Evolutionary conservation across 1,284 basidiomycete genomes (phyloP).

Genomic region (Cerrena zonata): DNA sequence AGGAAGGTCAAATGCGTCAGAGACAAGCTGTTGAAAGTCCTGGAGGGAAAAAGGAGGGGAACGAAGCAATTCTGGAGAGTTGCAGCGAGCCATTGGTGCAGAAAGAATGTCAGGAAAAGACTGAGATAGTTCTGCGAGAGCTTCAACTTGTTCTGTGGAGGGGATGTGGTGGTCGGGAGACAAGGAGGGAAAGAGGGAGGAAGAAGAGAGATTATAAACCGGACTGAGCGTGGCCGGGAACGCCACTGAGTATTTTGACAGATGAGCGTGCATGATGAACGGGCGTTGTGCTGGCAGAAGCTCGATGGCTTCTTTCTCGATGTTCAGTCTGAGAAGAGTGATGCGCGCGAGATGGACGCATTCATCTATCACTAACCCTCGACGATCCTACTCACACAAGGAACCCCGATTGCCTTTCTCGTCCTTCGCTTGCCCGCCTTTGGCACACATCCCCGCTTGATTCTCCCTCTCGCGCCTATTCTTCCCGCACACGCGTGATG

Average conservation of each 20-base stretch:
- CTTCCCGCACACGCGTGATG: no score
- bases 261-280: no score
- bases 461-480: no score
- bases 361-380: background rate
- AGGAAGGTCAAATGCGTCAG: slow-evolving; percentile 6
- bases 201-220: background rate
- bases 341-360: no score
- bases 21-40: slow-evolving; percentile 9
- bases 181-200: background rate
- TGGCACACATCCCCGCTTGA: background rate
- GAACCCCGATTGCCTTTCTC: background rate
- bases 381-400: background rate
- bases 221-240: background rate
- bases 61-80: background rate
- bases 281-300: no score
- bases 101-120: background rate
- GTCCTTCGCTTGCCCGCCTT: background rate
- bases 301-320: no score
- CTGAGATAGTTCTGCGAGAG: background rate
- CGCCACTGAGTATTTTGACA: background rate
- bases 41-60: slow-evolving; percentile 2
- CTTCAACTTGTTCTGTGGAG: no score
- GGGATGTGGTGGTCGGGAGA: slow-evolving; percentile 4
- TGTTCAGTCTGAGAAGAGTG: no score
- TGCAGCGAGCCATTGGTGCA: background rate